Evolutionary conservation across 495 filamentous ascomycete genomes (phyloP), one percentile per base, ranked within the genome.

Genomic region (Saxophila tyrrhenica): DNA sequence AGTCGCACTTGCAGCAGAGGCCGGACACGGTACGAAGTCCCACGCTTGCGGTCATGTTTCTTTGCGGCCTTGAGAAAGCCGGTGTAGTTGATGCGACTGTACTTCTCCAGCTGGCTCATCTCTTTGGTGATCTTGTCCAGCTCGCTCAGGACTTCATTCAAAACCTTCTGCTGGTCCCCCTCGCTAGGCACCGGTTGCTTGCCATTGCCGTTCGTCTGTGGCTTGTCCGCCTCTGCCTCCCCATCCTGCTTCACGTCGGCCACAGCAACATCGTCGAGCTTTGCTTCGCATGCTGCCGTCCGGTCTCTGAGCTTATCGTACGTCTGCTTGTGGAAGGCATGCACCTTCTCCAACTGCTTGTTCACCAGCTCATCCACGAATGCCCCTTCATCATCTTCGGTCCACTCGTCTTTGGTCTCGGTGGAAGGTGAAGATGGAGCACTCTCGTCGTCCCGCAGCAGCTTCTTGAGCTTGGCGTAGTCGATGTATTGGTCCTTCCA

Each of bases 1-100:
- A 98, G 68, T 57, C 87, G 86, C 54, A 96, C 84, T 65, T 95
- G 86, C 64, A 96, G 76, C 70, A 97, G 78, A 20, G 92, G 89
- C 54, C 86, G 81, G 50, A 98, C 87, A 63, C 84, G 87, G 70
- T 95, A 96, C 10, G 71, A 41, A 67, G 72, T 59, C 48, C 84
- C 89, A 46, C 89, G 81, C 67, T 87, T 91, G 46, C 92, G 83
- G 65, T 98, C 92, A 70, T 98, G 92, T 68, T 98, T 98, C 78
- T 98, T 98, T 22, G 85, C 89, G 23, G 94, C 94, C 73, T 98
- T 98, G 60, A 96, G 76, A 66, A 97, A 95, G 25, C 89, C 94
- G 10, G 94, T 95, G 69, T 94, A 98, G 68, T 98, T 98, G 69
- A 95, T 83, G 22, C 85, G 87, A 65, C 87, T 92, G 70, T 90